These are phyloP conservation scores for Austroboletus niveus DNA, from an alignment of 1,284 basidiomycete species.

Conservation along the genomic window DNA sequence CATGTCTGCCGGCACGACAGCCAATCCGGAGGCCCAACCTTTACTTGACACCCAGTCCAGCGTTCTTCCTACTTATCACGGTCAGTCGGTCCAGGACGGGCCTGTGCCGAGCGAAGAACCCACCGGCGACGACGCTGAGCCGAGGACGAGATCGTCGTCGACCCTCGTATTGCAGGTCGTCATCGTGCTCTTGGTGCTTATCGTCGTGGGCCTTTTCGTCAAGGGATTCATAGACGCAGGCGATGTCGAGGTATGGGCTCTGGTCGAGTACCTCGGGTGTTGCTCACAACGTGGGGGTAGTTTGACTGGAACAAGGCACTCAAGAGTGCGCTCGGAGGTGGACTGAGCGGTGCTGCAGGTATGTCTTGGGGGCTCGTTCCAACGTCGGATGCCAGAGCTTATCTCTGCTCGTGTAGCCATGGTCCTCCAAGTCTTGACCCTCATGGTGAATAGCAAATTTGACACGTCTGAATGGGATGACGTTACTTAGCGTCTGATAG, in stretches of 20 bases:
- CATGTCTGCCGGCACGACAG: constrained; percentile 22
- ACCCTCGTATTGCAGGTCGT: constrained; percentile 31
- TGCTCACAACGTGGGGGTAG: constrained; percentile 34
- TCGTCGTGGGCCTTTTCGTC: constrained; percentile 52
- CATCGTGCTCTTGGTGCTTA: constrained; percentile 34
- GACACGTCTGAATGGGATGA: not conserved
- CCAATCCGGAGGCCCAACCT: constrained; percentile 23
- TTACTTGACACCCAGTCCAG: constrained; percentile 14
- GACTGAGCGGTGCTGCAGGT: constrained; percentile 82
- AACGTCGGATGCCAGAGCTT: not conserved
- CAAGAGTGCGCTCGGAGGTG: constrained; percentile 80
- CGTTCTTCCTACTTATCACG: constrained; percentile 13
- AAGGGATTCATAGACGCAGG: constrained; percentile 68
- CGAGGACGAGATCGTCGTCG: constrained; percentile 14
- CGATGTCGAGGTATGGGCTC: constrained; percentile 56
- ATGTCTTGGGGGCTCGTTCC: constrained; percentile 9
- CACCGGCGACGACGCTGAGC: not conserved
- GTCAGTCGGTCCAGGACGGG: not conserved
- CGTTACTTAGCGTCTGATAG: constrained; percentile 30
- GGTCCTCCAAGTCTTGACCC: constrained; percentile 82
- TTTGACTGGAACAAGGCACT: constrained; percentile 77
- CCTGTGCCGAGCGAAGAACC: constrained; percentile 15
- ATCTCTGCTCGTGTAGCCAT: constrained; percentile 53
- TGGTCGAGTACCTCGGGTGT: not conserved
- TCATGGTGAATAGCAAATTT: constrained; percentile 56